Conservation (phyloP, 305 asterid species). For the Fraxinus baroniana region DNA sequence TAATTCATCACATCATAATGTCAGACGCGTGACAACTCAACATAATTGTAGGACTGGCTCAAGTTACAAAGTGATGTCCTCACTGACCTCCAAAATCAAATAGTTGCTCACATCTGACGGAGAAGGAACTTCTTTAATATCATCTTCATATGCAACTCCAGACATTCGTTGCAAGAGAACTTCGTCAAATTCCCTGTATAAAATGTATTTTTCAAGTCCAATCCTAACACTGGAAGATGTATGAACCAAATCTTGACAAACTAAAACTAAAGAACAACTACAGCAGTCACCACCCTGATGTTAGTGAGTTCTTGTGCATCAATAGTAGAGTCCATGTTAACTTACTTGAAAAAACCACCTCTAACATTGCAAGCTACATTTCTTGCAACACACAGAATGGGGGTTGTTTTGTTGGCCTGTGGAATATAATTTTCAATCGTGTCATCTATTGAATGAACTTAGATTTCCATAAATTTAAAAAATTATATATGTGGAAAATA, state of each 20-base stretch:
- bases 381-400: constrained; percentile 93
- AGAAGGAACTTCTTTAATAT: constrained; percentile 50
- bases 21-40: neutral
- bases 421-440: constrained; percentile 12
- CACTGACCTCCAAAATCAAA: constrained; percentile 75
- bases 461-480: neutral
- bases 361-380: constrained; percentile 97
- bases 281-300: neutral
- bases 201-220: constrained; percentile 28
- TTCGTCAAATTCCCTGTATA: constrained; percentile 85
- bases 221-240: constrained; percentile 19
- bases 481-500: constrained; percentile 28
- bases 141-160: constrained; percentile 84
- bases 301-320: neutral
- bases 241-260: constrained; percentile 23
- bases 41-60: neutral
- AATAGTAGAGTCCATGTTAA: neutral
- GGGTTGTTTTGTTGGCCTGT: constrained; percentile 73
- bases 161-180: constrained; percentile 67
- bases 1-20: neutral
- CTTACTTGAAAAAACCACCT: constrained; percentile 98
- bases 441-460: constrained; percentile 24
- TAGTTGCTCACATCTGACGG: constrained; percentile 89
- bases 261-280: constrained; percentile 3
- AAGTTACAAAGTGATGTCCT: constrained; percentile 8